phyloP scores from a whole-genome alignment of 2,329 filamentous ascomycete species.

The Sclerotinia borealis region DNA sequence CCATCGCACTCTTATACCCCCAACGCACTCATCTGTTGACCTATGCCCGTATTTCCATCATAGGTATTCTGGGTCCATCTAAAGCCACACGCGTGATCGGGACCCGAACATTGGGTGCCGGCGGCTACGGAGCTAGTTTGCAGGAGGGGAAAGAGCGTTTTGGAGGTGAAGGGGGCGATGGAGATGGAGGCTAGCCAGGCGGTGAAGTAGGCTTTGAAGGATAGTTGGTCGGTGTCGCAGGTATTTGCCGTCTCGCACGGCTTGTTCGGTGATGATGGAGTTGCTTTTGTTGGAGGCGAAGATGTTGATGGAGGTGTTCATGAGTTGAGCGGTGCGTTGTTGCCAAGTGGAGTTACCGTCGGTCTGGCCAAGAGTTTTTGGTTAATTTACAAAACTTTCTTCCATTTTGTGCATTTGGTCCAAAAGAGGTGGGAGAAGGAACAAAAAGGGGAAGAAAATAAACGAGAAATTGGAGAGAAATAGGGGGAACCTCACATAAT shows the following conservation, averaged over 20 bases:
- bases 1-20: conserved; percentile 48
- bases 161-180: conserved; percentile 54
- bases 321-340: conserved; percentile 48
- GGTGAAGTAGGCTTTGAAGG: conserved; percentile 58
- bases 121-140: conserved; percentile 49
- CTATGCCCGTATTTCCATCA: conserved; percentile 58
- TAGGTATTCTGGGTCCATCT: conserved; percentile 48
- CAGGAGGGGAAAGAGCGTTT: conserved; percentile 47
- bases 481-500: conserved; percentile 37
- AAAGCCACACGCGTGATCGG: conserved; percentile 53
- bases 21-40: conserved; percentile 65
- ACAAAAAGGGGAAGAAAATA: not conserved
- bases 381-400: not conserved
- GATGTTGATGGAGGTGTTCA: conserved; percentile 48
- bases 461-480: not conserved
- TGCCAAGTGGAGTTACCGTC: conserved; percentile 43
- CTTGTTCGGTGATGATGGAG: conserved; percentile 37
- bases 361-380: conserved; percentile 19
- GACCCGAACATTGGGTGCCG: conserved; percentile 51
- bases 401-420: not conserved
- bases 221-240: conserved; percentile 57
- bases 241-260: conserved; percentile 53
- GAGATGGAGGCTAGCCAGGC: conserved; percentile 57
- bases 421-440: no score
- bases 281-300: conserved; percentile 41